Conservation (phyloP, 129 eudicot genomes). For the Saposhnikovia divaricata region DNA sequence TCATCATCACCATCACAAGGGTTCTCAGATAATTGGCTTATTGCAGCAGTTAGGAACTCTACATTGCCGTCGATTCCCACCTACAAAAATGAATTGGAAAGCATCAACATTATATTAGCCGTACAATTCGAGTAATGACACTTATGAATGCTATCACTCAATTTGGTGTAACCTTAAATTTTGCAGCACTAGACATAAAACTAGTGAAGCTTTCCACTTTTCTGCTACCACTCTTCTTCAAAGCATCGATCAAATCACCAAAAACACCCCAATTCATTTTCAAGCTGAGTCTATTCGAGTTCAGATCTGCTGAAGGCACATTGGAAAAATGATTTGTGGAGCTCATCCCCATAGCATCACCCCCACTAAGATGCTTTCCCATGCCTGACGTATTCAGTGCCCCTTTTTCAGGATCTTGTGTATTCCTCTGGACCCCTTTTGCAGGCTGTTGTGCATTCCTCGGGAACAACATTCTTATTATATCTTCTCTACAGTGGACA, state of each 20-base stretch:
- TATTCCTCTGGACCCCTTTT: neutral
- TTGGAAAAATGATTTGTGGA: neutral
- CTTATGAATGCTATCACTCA: neutral
- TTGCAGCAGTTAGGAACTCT: slow-evolving; percentile 12
- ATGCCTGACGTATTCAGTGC: neutral
- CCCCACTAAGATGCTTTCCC: neutral
- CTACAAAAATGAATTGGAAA: slow-evolving; percentile 11
- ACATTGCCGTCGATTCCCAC: slow-evolving; percentile 21
- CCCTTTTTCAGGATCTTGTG: neutral
- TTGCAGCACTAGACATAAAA: slow-evolving; percentile 11
- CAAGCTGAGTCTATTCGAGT: slow-evolving; percentile 7
- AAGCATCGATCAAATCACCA: slow-evolving; percentile 18
- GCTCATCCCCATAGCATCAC: neutral
- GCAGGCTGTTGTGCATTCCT: neutral
- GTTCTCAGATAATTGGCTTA: neutral
- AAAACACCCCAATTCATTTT: slow-evolving; percentile 17
- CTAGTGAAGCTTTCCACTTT: slow-evolving; percentile 6
- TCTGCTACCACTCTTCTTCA: slow-evolving; percentile 11
- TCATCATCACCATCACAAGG: slow-evolving; percentile 20
- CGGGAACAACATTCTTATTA: slow-evolving; percentile 29
- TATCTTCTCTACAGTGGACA: slow-evolving; percentile 24
- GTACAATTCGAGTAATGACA: neutral
- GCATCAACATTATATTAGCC: neutral
- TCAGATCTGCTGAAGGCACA: slow-evolving; percentile 9
- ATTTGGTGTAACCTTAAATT: slow-evolving; percentile 29